Percentiles rank a stretch among this genome's conserved stretches.
Evolutionary conservation across 2,329 filamentous ascomycete species (phyloP).

Genomic region (Fusarium udum): DNA sequence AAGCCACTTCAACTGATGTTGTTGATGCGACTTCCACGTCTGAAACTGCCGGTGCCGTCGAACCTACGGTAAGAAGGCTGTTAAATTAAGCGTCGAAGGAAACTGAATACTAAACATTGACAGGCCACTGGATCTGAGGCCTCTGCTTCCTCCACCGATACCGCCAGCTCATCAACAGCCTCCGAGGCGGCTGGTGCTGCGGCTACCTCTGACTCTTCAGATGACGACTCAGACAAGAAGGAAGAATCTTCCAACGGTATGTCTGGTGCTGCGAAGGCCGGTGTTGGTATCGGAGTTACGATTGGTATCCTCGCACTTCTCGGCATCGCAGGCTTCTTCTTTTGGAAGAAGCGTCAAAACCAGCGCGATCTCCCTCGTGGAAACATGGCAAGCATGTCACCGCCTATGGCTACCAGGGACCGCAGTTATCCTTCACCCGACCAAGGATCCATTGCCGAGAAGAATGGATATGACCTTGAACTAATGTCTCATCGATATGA

Average conservation of each 20-base stretch:
- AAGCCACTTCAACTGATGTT: slow-evolving; percentile 4
- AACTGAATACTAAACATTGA: slow-evolving; percentile 4
- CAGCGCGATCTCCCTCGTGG: slow-evolving; percentile 45
- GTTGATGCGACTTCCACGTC: not conserved
- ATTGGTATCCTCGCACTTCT: slow-evolving; percentile 53
- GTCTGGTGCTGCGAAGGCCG: slow-evolving; percentile 55
- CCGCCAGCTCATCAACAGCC: slow-evolving; percentile 24
- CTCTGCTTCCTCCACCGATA: slow-evolving; percentile 25
- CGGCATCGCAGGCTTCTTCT: slow-evolving; percentile 52
- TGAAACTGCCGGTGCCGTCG: not conserved
- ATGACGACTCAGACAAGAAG: slow-evolving; percentile 18
- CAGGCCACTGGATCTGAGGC: slow-evolving; percentile 20
- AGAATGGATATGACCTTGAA: slow-evolving; percentile 58
- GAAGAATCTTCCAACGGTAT: slow-evolving; percentile 34
- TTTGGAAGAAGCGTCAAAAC: slow-evolving; percentile 42
- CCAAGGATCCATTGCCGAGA: slow-evolving; percentile 49
- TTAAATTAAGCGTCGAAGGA: not conserved
- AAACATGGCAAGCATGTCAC: slow-evolving; percentile 59
- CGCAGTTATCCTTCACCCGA: slow-evolving; percentile 50
- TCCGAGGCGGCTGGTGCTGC: slow-evolving; percentile 20
- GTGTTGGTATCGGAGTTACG: slow-evolving; percentile 59
- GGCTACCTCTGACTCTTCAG: slow-evolving; percentile 25
- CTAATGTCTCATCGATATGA: slow-evolving; percentile 64
- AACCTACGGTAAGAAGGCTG: slow-evolving; percentile 30
- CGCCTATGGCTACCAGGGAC: slow-evolving; percentile 60